Base-by-base conservation (phyloP, 2,329 filamentous ascomycete species). In the Epichloe scottii region DNA sequence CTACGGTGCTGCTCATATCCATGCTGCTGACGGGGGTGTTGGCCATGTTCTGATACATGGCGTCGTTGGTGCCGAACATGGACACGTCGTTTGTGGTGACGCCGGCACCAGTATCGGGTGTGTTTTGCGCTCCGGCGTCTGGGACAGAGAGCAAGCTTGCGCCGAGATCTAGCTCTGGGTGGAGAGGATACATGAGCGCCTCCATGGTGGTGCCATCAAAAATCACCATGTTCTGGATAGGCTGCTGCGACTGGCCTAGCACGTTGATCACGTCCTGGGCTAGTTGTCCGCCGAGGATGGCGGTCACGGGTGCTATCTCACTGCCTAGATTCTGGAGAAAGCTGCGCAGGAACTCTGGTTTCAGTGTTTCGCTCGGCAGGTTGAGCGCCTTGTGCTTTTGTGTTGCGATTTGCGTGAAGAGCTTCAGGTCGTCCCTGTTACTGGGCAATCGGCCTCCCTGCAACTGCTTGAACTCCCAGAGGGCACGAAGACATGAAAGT, bases 251-350 rank as follows among this genome's bases (percentile, higher is more conserved):
- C 64, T 87, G 82, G 46, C 90, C 89, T 5, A 97, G 78, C 34
- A 96, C 90, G 61, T 97, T 97, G 70, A 98, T 97, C 48, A 95
- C 89, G 64, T 98, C 93, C 69, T 98, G 93, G 1, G 91, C 89
- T 15, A 98, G 76, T 65, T 90, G 82, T 10, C 90, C 93, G 46
- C 93, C 93, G 11, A 98, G 73, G 53, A 95, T 88, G 2, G 93
- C 90, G 0, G 87, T 84, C 8, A 95, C 88, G 7, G 93, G 89
- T 12, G 87, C 84, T 39, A 97, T 72, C 69, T 97, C 91, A 60
- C 82, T 81, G 51, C 83, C 85, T 5, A 96, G 74, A 58, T 94
- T 94, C 67, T 93, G 86, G 40, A 97, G 66, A 69, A 98, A 98
- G 60, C 76, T 84, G 51, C 88, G 80, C 26, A 97, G 71, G 59